A percentile compares a stretch with the other conserved stretches of the same genome.
Evolutionary conservation across 345 rosid species (phyloP).

Genomic region (Pistacia vera): DNA sequence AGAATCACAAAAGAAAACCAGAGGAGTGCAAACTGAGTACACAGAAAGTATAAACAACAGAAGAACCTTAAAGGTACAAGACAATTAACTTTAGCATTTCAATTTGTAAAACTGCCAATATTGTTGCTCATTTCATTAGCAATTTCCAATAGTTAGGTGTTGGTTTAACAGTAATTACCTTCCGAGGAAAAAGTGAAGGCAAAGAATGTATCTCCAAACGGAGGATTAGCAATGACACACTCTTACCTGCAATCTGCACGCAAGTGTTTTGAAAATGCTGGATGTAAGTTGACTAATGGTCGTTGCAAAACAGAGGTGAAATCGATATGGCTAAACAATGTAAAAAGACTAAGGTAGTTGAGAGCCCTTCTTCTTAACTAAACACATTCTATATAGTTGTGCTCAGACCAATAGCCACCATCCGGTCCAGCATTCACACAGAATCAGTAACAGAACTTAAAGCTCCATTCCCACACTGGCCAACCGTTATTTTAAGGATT

Average conservation of each 20-base stretch:
- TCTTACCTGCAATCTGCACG: constrained; percentile 35
- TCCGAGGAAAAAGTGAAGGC: constrained; percentile 49
- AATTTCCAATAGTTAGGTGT: constrained; percentile 26
- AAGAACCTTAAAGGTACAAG: constrained; percentile 13
- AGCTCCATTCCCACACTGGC: constrained; percentile 63
- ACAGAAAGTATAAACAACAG: constrained; percentile 1
- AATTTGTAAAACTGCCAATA: constrained; percentile 10
- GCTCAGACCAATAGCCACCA: constrained; percentile 20
- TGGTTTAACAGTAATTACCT: constrained; percentile 36
- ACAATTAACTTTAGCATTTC: background rate
- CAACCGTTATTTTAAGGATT: constrained; percentile 61
- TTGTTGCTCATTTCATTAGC: constrained; percentile 15
- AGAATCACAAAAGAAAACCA: background rate
- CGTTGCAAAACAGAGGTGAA: constrained; percentile 4
- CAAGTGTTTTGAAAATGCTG: constrained; percentile 26
- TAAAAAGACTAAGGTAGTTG: constrained; percentile 26
- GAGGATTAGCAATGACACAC: constrained; percentile 31
- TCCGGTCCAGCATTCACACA: constrained; percentile 32
- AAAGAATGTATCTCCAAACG: constrained; percentile 36
- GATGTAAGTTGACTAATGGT: constrained; percentile 25
- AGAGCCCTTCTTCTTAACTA: constrained; percentile 33
- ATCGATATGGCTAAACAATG: constrained; percentile 16
- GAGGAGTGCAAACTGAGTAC: background rate
- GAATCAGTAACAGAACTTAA: constrained; percentile 50
- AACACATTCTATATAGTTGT: constrained; percentile 22